Conservation (phyloP, 2,329 filamentous ascomycete genomes). For the Penicillium decumbens region DNA sequence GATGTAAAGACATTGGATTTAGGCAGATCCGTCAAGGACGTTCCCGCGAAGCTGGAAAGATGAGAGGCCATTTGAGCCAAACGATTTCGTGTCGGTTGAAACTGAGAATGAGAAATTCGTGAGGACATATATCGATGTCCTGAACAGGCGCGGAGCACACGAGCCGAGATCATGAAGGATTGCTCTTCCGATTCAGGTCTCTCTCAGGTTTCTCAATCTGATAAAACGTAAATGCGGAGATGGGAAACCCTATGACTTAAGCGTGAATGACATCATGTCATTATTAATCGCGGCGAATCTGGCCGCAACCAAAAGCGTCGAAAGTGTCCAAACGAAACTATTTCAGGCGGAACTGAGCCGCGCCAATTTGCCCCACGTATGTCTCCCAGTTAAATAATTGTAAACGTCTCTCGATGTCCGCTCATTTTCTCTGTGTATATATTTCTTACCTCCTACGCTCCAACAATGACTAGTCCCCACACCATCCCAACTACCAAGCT, state of each 20-base stretch:
- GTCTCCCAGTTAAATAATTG: background rate
- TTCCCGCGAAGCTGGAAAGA: conserved; percentile 30
- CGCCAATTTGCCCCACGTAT: background rate
- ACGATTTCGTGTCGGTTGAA: conserved; percentile 25
- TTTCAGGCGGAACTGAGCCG: background rate
- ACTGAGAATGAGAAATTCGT: background rate
- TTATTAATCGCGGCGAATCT: conserved; percentile 15
- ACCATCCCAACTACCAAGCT: conserved; percentile 49
- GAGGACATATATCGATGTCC: conserved; percentile 26
- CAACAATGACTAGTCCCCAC: background rate
- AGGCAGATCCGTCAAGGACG: conserved; percentile 50
- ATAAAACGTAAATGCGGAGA: background rate
- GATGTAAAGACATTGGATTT: conserved; percentile 63
- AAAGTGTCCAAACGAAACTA: no score
- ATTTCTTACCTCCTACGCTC: background rate
- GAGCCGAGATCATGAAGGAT: conserved; percentile 7
- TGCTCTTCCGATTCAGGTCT: background rate
- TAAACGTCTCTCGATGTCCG: no score
- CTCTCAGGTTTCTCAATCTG: background rate
- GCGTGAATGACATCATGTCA: conserved; percentile 18
- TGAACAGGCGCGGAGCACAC: conserved; percentile 6
- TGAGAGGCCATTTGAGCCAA: conserved; percentile 47
- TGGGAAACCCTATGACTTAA: background rate
- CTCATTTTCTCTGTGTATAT: background rate
- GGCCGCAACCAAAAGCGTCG: background rate